These are phyloP conservation scores for Chenopodium berlandieri DNA, from an alignment of 148 eudicot genomes.

Conservation along the genomic window DNA sequence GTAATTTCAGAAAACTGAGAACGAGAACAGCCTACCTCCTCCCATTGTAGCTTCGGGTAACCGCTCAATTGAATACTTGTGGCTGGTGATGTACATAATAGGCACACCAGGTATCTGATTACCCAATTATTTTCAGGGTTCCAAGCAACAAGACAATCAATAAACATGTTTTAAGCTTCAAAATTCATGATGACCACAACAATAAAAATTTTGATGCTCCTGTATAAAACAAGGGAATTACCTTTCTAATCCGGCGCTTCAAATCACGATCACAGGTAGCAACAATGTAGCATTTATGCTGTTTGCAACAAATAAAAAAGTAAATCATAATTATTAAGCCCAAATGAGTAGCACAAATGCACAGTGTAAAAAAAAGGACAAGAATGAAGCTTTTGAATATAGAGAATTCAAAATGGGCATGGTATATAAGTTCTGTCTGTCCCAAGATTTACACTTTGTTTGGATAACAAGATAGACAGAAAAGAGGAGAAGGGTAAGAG, in stretches of 20 bases:
- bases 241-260: slow-evolving; percentile 97
- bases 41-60: slow-evolving; percentile 97
- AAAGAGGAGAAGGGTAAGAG: too few relatives aligned
- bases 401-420: neutral
- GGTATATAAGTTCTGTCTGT: neutral
- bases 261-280: slow-evolving; percentile 98
- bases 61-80: slow-evolving; percentile 91
- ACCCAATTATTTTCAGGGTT: slow-evolving; percentile 8
- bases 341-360: neutral
- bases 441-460: neutral
- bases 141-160: neutral
- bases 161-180: neutral
- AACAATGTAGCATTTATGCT: slow-evolving; percentile 96
- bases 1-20: neutral
- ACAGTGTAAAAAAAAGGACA: neutral
- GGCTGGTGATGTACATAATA: slow-evolving; percentile 91
- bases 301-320: slow-evolving; percentile 29
- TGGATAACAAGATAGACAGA: too few relatives aligned
- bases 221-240: slow-evolving; percentile 20
- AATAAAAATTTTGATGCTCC: neutral
- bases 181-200: neutral
- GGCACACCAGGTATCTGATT: slow-evolving; percentile 96
- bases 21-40: slow-evolving; percentile 56
- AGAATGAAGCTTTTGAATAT: neutral
- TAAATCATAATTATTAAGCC: neutral